Conservation (phyloP, 768 basidiomycete species). For the Lyophyllum decastes region DNA sequence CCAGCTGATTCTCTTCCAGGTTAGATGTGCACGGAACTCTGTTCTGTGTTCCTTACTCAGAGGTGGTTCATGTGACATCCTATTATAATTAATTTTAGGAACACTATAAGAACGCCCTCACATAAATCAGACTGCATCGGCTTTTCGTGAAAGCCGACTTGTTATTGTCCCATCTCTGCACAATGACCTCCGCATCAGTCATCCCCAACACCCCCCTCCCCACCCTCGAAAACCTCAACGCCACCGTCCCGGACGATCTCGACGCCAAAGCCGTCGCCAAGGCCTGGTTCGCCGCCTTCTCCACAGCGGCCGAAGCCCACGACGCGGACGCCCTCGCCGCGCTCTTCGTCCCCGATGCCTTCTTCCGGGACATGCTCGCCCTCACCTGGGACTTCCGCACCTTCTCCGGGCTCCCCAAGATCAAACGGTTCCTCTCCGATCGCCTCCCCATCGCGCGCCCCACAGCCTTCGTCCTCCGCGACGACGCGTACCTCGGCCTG, state of each 20-base stretch:
- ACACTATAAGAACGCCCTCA: background rate
- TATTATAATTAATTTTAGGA: background rate
- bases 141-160: background rate
- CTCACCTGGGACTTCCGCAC: conserved; percentile 28
- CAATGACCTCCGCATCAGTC: background rate
- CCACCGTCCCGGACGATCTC: conserved; percentile 19
- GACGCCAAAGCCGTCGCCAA: conserved; percentile 22
- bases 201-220: conserved; percentile 23
- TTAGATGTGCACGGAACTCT: background rate
- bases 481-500: conserved; percentile 31
- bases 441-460: conserved; percentile 14
- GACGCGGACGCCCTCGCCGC: conserved; percentile 14
- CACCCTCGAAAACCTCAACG: conserved; percentile 26
- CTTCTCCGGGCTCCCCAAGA: conserved; percentile 17
- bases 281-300: conserved; percentile 28
- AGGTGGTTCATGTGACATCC: background rate
- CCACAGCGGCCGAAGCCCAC: conserved; percentile 10
- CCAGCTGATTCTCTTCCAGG: too few species aligned
- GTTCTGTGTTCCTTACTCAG: background rate
- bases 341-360: conserved; percentile 23
- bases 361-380: conserved; percentile 22
- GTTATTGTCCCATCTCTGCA: background rate
- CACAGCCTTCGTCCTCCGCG: conserved; percentile 31
- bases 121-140: background rate
- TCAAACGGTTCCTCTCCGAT: conserved; percentile 20